Conservation (phyloP, 1,284 basidiomycete species). For the Rhodotorula sp. region DNA sequence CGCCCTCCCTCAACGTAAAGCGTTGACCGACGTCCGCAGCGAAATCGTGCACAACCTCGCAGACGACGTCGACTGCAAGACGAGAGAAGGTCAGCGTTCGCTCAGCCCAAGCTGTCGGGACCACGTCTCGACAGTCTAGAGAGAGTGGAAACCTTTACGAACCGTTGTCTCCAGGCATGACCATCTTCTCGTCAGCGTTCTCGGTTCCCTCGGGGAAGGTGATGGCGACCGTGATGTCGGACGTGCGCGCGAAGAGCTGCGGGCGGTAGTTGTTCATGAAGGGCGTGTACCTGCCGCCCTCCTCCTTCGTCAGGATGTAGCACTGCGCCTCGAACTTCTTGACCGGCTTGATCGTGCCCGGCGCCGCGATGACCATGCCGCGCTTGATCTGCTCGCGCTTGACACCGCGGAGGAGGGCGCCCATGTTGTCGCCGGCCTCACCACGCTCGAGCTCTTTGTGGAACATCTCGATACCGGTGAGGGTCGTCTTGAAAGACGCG, state of each 20-base stretch:
- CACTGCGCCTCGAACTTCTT: constrained; percentile 93
- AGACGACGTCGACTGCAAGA: no score
- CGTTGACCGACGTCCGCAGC: constrained; percentile 82
- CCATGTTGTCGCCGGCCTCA: constrained; percentile 99
- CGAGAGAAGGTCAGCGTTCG: no score
- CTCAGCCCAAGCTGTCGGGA: no score
- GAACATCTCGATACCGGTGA: constrained; percentile 93
- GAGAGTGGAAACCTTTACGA: no score
- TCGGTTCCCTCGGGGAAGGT: constrained; percentile 76
- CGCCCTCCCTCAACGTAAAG: constrained; percentile 97
- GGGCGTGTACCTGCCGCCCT: constrained; percentile 96
- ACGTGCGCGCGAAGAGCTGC: constrained; percentile 93
- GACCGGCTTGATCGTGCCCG: constrained; percentile 89
- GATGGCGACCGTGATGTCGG: constrained; percentile 84
- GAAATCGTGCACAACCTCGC: constrained; percentile 80
- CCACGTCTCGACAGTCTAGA: no score
- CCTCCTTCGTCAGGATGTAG: constrained; percentile 93
- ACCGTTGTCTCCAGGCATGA: constrained; percentile 94
- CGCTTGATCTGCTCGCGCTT: constrained; percentile 95
- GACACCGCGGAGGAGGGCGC: constrained; percentile 90
- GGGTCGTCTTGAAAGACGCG: constrained; percentile 78
- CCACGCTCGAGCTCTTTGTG: constrained; percentile 98
- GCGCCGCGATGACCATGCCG: constrained; percentile 86
- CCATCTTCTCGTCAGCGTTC: constrained; percentile 65
- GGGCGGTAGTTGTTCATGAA: constrained; percentile 97